These are phyloP conservation scores for Vitis rupestris DNA, from an alignment of 164 flowering plant species.

Conservation along the genomic window DNA sequence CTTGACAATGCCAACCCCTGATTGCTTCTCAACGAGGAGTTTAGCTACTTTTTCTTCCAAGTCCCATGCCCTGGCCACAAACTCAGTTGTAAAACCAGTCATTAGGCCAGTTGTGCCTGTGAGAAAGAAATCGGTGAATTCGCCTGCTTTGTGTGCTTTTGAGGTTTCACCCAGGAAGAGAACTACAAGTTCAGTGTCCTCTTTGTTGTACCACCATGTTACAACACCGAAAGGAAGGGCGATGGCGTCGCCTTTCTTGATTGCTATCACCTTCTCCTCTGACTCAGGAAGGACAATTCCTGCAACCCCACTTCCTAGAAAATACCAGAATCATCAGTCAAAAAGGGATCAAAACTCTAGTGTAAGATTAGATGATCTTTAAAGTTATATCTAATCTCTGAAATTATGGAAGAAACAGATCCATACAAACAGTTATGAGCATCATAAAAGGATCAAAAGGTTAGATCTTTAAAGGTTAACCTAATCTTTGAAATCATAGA, in stretches of 20 bases:
- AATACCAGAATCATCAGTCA: neutral
- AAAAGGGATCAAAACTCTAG: neutral
- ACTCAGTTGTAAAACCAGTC: conserved; percentile 79
- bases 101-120: conserved; percentile 72
- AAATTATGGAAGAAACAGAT: too few relatives aligned
- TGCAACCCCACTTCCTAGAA: conserved; percentile 62
- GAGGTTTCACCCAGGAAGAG: conserved; percentile 80
- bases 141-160: conserved; percentile 68
- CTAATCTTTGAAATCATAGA: too few relatives aligned
- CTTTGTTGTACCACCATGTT: conserved; percentile 86
- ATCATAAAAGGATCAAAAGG: too few relatives aligned
- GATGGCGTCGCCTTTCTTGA: conserved; percentile 80
- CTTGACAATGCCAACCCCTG: conserved; percentile 55
- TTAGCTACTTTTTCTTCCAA: conserved; percentile 45
- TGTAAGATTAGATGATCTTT: too few relatives aligned
- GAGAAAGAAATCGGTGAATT: conserved; percentile 67
- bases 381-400: too few relatives aligned
- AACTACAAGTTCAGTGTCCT: conserved; percentile 64
- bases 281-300: conserved; percentile 73
- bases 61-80: conserved; percentile 75
- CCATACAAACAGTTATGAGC: too few relatives aligned
- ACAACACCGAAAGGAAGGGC: conserved; percentile 84
- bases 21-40: conserved; percentile 52
- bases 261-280: conserved; percentile 67
- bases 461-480: too few relatives aligned